Evolutionary conservation across 176 grass and related monocot genomes (phyloP).

Genomic region (Rhynchospora breviuscula): DNA sequence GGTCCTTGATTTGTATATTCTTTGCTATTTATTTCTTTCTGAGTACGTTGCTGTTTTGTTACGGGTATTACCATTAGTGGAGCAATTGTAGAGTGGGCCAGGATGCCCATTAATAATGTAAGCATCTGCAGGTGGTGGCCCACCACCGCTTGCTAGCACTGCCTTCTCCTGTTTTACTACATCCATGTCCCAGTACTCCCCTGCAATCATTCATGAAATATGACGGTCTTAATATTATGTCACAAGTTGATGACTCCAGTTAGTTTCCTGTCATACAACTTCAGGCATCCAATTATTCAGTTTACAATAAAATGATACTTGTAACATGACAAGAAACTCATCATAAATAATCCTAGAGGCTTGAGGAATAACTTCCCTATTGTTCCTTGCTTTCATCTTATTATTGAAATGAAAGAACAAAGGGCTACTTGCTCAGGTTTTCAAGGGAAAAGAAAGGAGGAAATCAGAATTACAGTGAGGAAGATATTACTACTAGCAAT

Average conservation of each 20-base stretch:
- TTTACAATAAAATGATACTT: background rate
- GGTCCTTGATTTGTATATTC: background rate
- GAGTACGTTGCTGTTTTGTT: background rate
- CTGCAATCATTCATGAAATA: background rate
- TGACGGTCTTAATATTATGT: background rate
- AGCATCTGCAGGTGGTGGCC: slow-evolving; percentile 22
- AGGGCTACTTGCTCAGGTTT: background rate
- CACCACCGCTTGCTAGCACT: slow-evolving; percentile 17
- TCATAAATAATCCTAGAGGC: background rate
- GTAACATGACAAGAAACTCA: background rate
- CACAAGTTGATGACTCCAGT: slow-evolving; percentile 15
- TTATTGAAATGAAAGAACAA: background rate
- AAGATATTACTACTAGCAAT: background rate
- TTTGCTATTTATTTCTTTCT: background rate
- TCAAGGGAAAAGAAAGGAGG: background rate
- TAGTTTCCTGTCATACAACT: slow-evolving; percentile 31
- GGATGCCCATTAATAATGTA: slow-evolving; percentile 43
- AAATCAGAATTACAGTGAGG: background rate
- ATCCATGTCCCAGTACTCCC: slow-evolving; percentile 28
- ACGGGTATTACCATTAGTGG: slow-evolving; percentile 3
- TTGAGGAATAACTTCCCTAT: background rate
- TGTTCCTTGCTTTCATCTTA: background rate
- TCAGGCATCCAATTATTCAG: background rate
- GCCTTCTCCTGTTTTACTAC: slow-evolving; percentile 16
- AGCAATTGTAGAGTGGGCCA: slow-evolving; percentile 33